Evolutionary conservation across 148 eudicot genomes (phyloP), one percentile per base, ranked within the genome.

Genomic region (Rhododendron molle): DNA sequence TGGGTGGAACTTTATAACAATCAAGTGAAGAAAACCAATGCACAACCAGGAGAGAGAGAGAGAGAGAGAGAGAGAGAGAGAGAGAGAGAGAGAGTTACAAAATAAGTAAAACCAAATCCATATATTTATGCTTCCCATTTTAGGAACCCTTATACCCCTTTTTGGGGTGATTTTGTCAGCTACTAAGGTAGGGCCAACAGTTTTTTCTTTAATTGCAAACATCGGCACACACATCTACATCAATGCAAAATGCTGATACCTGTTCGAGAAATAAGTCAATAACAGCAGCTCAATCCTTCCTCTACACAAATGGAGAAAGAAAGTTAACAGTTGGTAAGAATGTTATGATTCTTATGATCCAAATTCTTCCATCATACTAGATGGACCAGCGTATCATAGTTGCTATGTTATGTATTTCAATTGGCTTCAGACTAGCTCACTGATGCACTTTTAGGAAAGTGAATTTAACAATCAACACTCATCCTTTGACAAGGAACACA

Each of bases 11-110:
- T 50, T 82, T 34, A 43, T 77, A 76, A 30, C 15, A 82, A 86
- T 62, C 14, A 38, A 73, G 54, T 28, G 58, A 85, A 80, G 62
- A 50, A 28, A 58, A 46, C 46, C 32, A 69, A 54, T 15, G 8
- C 47, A 30, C 76, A 26, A 26, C 47, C n/a, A 15, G 34, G 82
- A 52, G 71, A 50, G 81, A 83, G 86, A 89, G 85, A 89, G 83
- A 83, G 46, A 50, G 83, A 16, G 58, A 36, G 83, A 46, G 30
- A 92, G 82, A 52, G 71, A 62, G 83, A 83, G 86, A 89, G 85
- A 89, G 83, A 83, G 46, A 50, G 83, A 16, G 58, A 36, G 83
- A 32, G 30, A 91, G 90, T 92, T 89, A 89, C 90, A 86, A 91
- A 91, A 90, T 13, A 58, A 79, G 81, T 36, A 83, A 77, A 85